Evolutionary conservation across 371 early-diverging fungal genomes (phyloP).

Genomic region (Mucor irregularis): DNA sequence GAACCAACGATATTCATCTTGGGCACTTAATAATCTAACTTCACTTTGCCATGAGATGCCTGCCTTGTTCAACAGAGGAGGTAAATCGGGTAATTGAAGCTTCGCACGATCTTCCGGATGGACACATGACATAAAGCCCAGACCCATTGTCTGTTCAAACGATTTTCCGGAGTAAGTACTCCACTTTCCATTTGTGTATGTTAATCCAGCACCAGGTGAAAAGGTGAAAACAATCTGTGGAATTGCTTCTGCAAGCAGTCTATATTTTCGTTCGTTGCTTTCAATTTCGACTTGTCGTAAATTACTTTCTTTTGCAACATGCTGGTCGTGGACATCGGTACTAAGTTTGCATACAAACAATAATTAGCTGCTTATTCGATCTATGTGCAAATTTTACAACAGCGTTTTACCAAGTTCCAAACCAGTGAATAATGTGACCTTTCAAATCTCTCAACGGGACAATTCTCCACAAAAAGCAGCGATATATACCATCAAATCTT

Average conservation of each 20-base stretch:
- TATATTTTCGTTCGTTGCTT: conserved; percentile 65
- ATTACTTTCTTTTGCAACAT: conserved; percentile 52
- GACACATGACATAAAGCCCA: conserved; percentile 67
- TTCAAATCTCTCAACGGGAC: conserved; percentile 61
- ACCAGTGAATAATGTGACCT: conserved; percentile 65
- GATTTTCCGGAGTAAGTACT: conserved; percentile 55
- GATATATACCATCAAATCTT: conserved; percentile 62
- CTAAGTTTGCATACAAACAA: too few species aligned
- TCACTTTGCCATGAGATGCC: conserved; percentile 61
- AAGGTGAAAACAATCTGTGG: conserved; percentile 71
- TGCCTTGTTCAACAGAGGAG: conserved; percentile 35
- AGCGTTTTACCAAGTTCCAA: conserved; percentile 38
- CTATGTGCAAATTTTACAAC: not conserved
- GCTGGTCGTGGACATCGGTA: conserved; percentile 68
- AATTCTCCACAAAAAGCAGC: conserved; percentile 63
- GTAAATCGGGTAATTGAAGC: conserved; percentile 53
- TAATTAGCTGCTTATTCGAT: too few species aligned
- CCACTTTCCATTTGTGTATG: conserved; percentile 68
- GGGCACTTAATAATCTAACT: conserved; percentile 48
- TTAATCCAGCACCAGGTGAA: conserved; percentile 59
- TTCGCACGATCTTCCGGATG: conserved; percentile 62
- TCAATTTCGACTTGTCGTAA: conserved; percentile 61
- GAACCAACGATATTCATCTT: conserved; percentile 63
- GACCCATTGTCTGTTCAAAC: conserved; percentile 55
- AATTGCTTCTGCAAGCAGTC: conserved; percentile 65